Evolutionary conservation across 2,329 filamentous ascomycete species (phyloP), one percentile per base, ranked within the genome.

Genomic region (Hymenoscyphus salicellus): DNA sequence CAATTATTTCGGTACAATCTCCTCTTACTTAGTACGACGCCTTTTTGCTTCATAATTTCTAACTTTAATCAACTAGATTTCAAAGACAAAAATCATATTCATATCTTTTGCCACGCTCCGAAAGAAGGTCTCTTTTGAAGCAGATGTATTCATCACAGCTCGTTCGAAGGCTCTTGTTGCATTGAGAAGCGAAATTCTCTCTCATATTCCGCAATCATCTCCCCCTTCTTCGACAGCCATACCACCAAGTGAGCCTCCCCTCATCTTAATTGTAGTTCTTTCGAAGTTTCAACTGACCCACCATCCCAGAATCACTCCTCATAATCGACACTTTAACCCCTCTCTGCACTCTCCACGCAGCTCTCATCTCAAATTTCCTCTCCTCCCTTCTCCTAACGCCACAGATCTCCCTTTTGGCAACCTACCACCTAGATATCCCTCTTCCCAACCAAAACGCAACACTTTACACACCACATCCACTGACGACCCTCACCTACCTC

Each of bases 361-460:
- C 86, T 41, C 82, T 84, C 67, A 81, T 92, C 10, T 85, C 87
- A 16, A 79, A 82, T 63, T 93, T 92, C 74, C 87, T 95, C 60
- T 90, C 88, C 28, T 86, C 85, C 63, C 82, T 89, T 64, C 78
- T 89, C 66, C 84, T 92, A 70, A 82, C 83, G 2, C 89, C 91
- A 0, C 75, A 80, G 33, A 85, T 88, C 41, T 93, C 91, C 5
- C 82, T 97, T 52, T 80, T 97, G 6, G 89, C 88, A 55, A 85
- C 90, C 65, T 96, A 96, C 77, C 95, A 98, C 79, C 81, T 84
- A 61, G 94, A 98, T 77, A 83, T 94, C 3, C 89, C 92, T 0
- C 77, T 86, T 30, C 69, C 75, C 14, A 69, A 72, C 36, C 70
- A 72, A 58, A 77, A 64, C 41, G 79, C 77, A 69, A 81, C 84